Conservation (phyloP, 176 grass and related monocot species). For the Hordeum vulgare region DNA sequence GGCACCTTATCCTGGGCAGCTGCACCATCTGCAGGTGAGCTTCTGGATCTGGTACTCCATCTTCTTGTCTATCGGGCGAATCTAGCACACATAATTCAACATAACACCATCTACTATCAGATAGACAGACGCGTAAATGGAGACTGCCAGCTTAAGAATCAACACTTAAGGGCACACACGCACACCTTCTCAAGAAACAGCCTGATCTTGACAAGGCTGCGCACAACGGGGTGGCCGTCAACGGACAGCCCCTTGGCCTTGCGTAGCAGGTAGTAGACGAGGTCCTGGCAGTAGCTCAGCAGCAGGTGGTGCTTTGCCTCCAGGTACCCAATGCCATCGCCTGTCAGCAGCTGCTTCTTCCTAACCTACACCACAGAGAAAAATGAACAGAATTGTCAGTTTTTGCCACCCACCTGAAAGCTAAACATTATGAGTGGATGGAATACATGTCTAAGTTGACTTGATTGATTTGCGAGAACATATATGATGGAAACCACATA, state of each 20-base stretch:
- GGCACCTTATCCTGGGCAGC: slow-evolving; percentile 25
- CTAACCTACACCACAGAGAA: slow-evolving; percentile 29
- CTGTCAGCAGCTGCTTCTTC: slow-evolving; percentile 53
- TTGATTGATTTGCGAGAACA: neutral
- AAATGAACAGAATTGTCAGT: too few relatives aligned
- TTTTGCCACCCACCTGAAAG: too few relatives aligned
- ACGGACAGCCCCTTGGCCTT: slow-evolving; percentile 82
- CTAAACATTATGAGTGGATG: too few relatives aligned
- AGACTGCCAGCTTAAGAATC: neutral
- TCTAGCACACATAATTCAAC: slow-evolving; percentile 30
- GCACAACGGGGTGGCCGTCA: slow-evolving; percentile 53
- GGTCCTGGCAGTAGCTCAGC: slow-evolving; percentile 66
- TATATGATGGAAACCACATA: too few relatives aligned
- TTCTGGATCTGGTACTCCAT: slow-evolving; percentile 85
- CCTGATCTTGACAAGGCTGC: slow-evolving; percentile 69
- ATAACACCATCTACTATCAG: neutral
- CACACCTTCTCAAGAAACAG: slow-evolving; percentile 89
- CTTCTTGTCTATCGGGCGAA: slow-evolving; percentile 91
- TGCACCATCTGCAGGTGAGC: slow-evolving; percentile 41
- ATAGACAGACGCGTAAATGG: neutral
- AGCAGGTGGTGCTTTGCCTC: slow-evolving; percentile 78
- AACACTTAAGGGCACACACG: neutral
- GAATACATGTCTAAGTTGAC: too few relatives aligned
- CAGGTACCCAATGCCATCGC: slow-evolving; percentile 70
- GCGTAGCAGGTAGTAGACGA: slow-evolving; percentile 74